A percentile compares a stretch with the other conserved stretches of the same genome.
These are phyloP conservation scores for Blumeria hordei DNA, from an alignment of 2,329 filamentous ascomycete genomes.

Conservation along the genomic window DNA sequence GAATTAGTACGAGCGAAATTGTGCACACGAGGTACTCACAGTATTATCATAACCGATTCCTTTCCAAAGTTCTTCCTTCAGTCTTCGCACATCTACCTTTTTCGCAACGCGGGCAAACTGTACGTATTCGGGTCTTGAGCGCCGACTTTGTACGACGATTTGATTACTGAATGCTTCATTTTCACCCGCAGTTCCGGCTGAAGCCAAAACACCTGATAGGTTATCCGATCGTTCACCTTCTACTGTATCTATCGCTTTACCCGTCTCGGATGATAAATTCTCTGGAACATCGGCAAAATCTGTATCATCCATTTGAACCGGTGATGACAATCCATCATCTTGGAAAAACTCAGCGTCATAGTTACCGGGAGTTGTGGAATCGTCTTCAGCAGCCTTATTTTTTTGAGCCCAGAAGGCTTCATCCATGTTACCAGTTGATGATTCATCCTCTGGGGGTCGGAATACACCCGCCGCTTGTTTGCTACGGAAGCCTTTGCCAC, in stretches of 20 bases:
- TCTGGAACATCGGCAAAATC: slow-evolving; percentile 65
- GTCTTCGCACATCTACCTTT: slow-evolving; percentile 42
- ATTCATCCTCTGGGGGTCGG: slow-evolving; percentile 22
- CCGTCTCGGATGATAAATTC: slow-evolving; percentile 43
- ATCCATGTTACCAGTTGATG: slow-evolving; percentile 58
- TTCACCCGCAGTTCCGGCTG: slow-evolving; percentile 7
- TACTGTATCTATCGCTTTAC: slow-evolving; percentile 16
- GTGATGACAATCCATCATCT: slow-evolving; percentile 53
- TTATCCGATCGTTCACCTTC: too few relatives aligned
- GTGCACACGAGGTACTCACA: not conserved
- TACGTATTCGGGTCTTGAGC: slow-evolving; percentile 42
- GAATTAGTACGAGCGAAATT: not conserved
- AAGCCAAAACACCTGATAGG: too few relatives aligned
- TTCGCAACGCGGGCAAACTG: slow-evolving; percentile 47
- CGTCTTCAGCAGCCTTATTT: slow-evolving; percentile 22
- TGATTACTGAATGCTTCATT: slow-evolving; percentile 34
- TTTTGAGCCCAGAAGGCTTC: slow-evolving; percentile 83
- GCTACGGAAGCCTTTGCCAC: slow-evolving; percentile 26
- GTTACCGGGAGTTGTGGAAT: slow-evolving; percentile 32
- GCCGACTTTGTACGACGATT: slow-evolving; percentile 37
- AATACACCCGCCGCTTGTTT: too few relatives aligned
- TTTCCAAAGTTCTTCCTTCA: slow-evolving; percentile 50
- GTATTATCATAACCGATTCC: slow-evolving; percentile 31
- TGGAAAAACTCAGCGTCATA: slow-evolving; percentile 98
- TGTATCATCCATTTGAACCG: slow-evolving; percentile 31